Evolutionary conservation across 1,284 basidiomycete species (phyloP), one percentile per base, ranked within the genome.

Genomic region (Trametes versicolor): DNA sequence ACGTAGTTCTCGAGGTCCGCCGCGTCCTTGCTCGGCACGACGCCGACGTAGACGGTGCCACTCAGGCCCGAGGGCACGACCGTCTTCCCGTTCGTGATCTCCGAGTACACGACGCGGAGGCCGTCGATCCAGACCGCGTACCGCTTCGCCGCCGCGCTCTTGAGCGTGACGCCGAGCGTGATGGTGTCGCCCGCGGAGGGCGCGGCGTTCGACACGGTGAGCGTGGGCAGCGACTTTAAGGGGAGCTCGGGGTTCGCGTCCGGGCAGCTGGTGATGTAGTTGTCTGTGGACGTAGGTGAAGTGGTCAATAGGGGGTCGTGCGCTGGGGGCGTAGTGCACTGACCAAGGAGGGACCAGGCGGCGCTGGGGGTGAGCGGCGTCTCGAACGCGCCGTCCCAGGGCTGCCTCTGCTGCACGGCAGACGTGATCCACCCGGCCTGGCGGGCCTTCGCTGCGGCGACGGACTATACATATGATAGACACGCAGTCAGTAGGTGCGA

Each of bases 361-460:
- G 85, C 80, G 72, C 80, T 80, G 66, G 83, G 75, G 52, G 77
- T 76, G n/a, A 89, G 77, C 2, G 87, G 84, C 0, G 78, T 81
- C 78, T 84, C 83, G 70, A 87, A 86, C 10, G 87, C 77, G 2
- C 82, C 82, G 54, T 82, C 84, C 88, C 87, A 90, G 0, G 85
- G 81, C 37, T 82, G 78, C 27, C 76, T 72, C 52, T 82, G 75
- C 49, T 74, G 72, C 27, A 84, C 80, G 15, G 84, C 79, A 0
- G 82, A 81, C 51, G 79, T 76, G 41, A 89, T 73, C 85, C 85
- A 89, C 1, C 81, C 74, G 2, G 83, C 76, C 34, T 86, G 85
- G 25, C 83, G 82, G 8, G 80, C 79, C 64, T 86, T 81, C 27
- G 78, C 79, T 15, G 81, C 76, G 25, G 84, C 73, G 45, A 86